A percentile compares a stretch with the other conserved stretches of the same genome.
Evolutionary conservation across 179 eudicot species (phyloP).

Genomic region (Heliamphora pulchella): DNA sequence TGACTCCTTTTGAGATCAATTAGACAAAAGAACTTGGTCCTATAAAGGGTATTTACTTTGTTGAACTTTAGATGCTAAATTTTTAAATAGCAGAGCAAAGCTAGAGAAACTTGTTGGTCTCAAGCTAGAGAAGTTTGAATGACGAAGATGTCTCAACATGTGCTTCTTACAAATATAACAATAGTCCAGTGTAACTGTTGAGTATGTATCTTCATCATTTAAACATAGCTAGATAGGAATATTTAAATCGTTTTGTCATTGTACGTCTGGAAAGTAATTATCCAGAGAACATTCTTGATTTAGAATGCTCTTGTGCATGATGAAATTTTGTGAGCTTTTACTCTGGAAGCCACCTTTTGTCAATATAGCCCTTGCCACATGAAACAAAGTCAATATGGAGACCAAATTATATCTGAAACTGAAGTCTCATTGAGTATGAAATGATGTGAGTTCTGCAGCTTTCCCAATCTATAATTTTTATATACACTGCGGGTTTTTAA

Average conservation of each 20-base stretch:
- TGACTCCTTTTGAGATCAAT: too few species aligned
- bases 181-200: too few species aligned
- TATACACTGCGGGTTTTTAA: not conserved
- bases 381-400: not conserved
- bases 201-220: too few species aligned
- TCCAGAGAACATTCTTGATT: not conserved
- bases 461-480: not conserved
- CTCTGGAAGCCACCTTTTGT: not conserved
- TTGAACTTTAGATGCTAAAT: too few species aligned
- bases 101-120: not conserved
- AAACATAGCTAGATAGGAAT: too few species aligned
- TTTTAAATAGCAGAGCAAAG: not conserved
- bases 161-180: not conserved
- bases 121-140: not conserved
- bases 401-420: not conserved
- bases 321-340: not conserved
- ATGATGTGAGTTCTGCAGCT: not conserved
- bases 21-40: too few species aligned
- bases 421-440: conserved; percentile 1
- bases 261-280: not conserved
- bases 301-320: not conserved
- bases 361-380: not conserved
- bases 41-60: too few species aligned
- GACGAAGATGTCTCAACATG: not conserved
- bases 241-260: not conserved